Conservation (phyloP, 2,329 filamentous ascomycete genomes). For the Stromatinia cepivora region DNA sequence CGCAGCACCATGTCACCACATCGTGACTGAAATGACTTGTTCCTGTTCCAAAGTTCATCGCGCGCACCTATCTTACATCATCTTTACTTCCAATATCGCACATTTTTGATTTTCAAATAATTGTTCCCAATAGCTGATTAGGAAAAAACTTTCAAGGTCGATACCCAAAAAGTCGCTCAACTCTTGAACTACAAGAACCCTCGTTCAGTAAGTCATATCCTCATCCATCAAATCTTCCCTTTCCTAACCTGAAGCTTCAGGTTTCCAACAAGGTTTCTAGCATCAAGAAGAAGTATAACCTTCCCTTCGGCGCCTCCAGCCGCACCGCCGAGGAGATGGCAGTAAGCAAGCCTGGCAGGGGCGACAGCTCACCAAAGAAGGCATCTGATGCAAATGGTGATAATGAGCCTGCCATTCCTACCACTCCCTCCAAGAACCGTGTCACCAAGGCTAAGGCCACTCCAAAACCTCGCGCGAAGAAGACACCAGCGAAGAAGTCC, state of each 20-base stretch:
- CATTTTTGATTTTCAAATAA: not conserved
- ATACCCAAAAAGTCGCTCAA: constrained; percentile 30
- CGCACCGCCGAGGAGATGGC: constrained; percentile 4
- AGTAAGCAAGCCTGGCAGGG: not conserved
- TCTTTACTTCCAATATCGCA: not conserved
- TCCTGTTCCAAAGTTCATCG: not conserved
- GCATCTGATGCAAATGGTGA: constrained; percentile 16
- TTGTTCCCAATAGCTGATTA: constrained; percentile 12
- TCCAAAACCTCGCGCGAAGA: constrained; percentile 27
- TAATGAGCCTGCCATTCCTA: constrained; percentile 21
- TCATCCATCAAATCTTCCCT: not conserved
- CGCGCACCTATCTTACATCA: not conserved
- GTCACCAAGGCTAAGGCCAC: constrained; percentile 22
- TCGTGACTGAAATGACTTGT: not conserved
- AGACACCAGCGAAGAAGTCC: constrained; percentile 23
- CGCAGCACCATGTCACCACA: no score
- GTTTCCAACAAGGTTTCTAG: constrained; percentile 30
- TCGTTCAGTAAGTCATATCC: constrained; percentile 29
- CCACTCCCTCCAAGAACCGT: constrained; percentile 23
- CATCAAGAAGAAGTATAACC: constrained; percentile 37
- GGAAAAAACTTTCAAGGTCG: constrained; percentile 27
- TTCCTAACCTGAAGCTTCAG: not conserved
- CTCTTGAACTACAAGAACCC: constrained; percentile 30
- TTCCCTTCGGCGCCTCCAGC: constrained; percentile 26
- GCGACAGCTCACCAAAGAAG: constrained; percentile 6